These are phyloP conservation scores for Curvularia sp. DNA, from an alignment of 2,329 filamentous ascomycete genomes.

Conservation along the genomic window DNA sequence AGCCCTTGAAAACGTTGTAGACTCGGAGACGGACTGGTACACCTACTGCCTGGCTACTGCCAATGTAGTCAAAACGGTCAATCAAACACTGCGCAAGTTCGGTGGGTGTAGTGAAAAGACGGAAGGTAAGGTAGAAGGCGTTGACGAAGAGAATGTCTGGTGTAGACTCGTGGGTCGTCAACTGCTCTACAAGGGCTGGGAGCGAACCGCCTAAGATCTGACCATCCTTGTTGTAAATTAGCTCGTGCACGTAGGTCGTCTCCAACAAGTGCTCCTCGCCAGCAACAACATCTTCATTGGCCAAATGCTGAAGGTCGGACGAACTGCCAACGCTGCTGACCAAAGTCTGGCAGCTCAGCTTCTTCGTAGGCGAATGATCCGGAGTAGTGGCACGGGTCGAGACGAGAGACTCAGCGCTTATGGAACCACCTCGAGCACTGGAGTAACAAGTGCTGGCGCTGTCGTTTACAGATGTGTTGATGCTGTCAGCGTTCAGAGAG, in stretches of 20 bases:
- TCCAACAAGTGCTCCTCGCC: slow-evolving; percentile 85
- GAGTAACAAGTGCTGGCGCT: slow-evolving; percentile 81
- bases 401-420: slow-evolving; percentile 78
- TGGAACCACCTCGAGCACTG: slow-evolving; percentile 76
- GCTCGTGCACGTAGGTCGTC: slow-evolving; percentile 88
- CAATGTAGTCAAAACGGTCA: slow-evolving; percentile 90
- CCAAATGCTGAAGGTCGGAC: slow-evolving; percentile 66
- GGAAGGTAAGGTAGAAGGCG: slow-evolving; percentile 95
- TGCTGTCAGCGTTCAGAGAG: slow-evolving; percentile 61
- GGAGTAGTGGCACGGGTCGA: slow-evolving; percentile 91
- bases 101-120: slow-evolving; percentile 83
- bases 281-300: slow-evolving; percentile 79
- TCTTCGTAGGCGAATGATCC: slow-evolving; percentile 64
- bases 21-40: slow-evolving; percentile 85
- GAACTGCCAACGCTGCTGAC: slow-evolving; percentile 70
- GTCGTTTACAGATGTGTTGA: slow-evolving; percentile 77
- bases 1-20: slow-evolving; percentile 96
- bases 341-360: slow-evolving; percentile 66
- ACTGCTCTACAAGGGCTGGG: slow-evolving; percentile 87
- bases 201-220: slow-evolving; percentile 93
- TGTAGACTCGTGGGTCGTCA: slow-evolving; percentile 91
- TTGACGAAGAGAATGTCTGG: slow-evolving; percentile 92
- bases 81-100: slow-evolving; percentile 84
- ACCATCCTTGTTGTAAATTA: slow-evolving; percentile 92
- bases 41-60: slow-evolving; percentile 75